Evolutionary conservation across 768 basidiomycete genomes (phyloP).

Genomic region (Calocera cornea): DNA sequence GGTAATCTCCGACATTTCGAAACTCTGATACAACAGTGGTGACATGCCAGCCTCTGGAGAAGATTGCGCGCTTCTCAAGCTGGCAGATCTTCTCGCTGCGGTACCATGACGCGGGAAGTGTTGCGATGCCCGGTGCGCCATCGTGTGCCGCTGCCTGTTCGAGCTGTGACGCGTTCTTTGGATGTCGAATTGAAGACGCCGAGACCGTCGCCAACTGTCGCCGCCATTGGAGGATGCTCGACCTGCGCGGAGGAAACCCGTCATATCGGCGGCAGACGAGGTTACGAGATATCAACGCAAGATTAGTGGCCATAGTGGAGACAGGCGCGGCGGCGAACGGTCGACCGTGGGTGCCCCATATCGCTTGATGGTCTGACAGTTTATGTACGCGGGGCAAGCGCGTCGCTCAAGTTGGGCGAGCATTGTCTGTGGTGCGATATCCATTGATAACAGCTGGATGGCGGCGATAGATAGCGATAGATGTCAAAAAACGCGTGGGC

Average conservation of each 20-base stretch:
- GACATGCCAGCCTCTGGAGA: conserved; percentile 10
- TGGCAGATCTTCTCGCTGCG: conserved; percentile 8
- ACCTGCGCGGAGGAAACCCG: neutral
- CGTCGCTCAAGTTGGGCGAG: neutral
- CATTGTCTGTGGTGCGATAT: neutral
- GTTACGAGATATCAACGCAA: neutral
- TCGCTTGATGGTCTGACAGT: neutral
- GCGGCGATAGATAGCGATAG: neutral
- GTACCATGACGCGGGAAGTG: conserved; percentile 9
- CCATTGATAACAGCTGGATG: neutral
- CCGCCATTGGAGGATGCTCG: neutral
- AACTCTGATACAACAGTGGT: conserved; percentile 7
- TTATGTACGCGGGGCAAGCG: neutral
- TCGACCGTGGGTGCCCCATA: neutral
- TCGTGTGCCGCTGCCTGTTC: neutral
- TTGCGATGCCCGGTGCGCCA: neutral
- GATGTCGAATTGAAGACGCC: neutral
- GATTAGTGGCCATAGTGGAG: neutral
- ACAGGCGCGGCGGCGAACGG: neutral
- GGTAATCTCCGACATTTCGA: conserved; percentile 9
- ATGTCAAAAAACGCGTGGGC: neutral
- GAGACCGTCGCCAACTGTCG: neutral
- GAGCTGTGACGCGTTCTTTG: neutral
- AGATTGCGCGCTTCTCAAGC: conserved; percentile 12
- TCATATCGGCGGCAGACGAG: neutral